Base-by-base conservation (phyloP, 2,329 filamentous ascomycete genomes). In the Penicillium janthinellum region DNA sequence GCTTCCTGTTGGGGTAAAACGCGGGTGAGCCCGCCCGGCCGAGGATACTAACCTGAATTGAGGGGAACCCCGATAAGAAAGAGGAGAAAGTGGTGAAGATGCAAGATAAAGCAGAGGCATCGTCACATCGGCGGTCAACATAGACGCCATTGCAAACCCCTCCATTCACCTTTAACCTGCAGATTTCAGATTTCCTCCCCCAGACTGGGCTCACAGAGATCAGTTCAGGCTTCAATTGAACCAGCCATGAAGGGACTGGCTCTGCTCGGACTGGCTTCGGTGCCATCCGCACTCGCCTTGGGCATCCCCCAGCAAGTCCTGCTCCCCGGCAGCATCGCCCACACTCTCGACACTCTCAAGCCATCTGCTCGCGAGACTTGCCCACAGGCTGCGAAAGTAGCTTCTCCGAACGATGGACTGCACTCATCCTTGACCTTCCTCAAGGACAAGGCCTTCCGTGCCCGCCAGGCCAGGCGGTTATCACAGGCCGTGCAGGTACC, bases 401-500 rank as follows among this genome's bases (percentile, higher is more conserved):
- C 54, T 12, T n/a, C 61, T 0, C 67, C 70, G 0, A 53, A 72
- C 20, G 73, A 75, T 52, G 70, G 70, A 1, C 55, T 76, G 3
- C 64, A 70, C 31, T 63, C 71, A 0, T 64, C 73, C 3, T 51
- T 71, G 37, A 60, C 58, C 11, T 75, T 75, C 42, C 59, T 76
- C 37, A 59, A 70, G 20, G 69, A 75, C 49, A 57, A 63, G n/a
- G 49, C 64, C 0, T 66, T 75, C 37, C 70, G 70, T 5, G 59
- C 67, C 2, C 78, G 67, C 41, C 82, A 83, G 64, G 77, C 84
- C 39, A 64, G 75, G 44, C 78, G 83, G 2, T 81, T 85, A 58
- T 83, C 84, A 20, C 80, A 79, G 6, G 80, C 87, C 4, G 84
- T 88, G 34, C 79, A 82, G 65, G 79, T 87, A 28, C 83, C 83